Evolutionary conservation across 768 basidiomycete genomes (phyloP).

Genomic region (Fibroporia radiculosa): DNA sequence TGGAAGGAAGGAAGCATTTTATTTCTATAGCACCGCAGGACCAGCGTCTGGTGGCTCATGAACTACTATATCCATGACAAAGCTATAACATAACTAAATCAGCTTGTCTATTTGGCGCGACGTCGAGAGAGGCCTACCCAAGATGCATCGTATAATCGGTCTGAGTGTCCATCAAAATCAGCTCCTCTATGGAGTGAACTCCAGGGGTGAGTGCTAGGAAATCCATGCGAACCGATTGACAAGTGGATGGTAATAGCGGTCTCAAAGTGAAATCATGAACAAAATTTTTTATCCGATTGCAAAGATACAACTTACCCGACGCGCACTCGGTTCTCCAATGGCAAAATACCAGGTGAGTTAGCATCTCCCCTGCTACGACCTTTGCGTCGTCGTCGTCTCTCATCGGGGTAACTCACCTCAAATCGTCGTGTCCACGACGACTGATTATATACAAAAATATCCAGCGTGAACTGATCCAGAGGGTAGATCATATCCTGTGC

Average conservation of each 20-base stretch:
- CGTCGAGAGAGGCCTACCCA: constrained; percentile 36
- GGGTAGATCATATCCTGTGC: constrained; percentile 48
- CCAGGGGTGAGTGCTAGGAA: constrained; percentile 78
- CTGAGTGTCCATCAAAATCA: constrained; percentile 71
- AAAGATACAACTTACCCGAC: constrained; percentile 62
- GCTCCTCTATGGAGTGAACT: constrained; percentile 64
- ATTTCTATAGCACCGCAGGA: background rate
- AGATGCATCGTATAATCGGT: constrained; percentile 67
- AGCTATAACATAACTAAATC: constrained; percentile 32
- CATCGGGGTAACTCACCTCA: constrained; percentile 64
- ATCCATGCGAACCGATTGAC: constrained; percentile 82
- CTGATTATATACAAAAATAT: constrained; percentile 85
- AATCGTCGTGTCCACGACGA: constrained; percentile 69
- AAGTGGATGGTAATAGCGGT: constrained; percentile 71
- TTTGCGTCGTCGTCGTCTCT: constrained; percentile 34
- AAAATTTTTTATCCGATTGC: background rate
- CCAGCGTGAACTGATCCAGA: constrained; percentile 68
- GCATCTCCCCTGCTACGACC: constrained; percentile 22
- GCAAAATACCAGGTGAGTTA: constrained; percentile 54
- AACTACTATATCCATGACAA: constrained; percentile 69
- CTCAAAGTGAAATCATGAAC: constrained; percentile 27
- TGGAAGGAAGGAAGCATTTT: background rate
- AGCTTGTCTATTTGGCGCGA: background rate
- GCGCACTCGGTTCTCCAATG: constrained; percentile 70
- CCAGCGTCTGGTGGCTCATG: constrained; percentile 33